phyloP scores from a whole-genome alignment of 2,329 filamentous ascomycete genomes.

The Fusarium veterinarium region DNA sequence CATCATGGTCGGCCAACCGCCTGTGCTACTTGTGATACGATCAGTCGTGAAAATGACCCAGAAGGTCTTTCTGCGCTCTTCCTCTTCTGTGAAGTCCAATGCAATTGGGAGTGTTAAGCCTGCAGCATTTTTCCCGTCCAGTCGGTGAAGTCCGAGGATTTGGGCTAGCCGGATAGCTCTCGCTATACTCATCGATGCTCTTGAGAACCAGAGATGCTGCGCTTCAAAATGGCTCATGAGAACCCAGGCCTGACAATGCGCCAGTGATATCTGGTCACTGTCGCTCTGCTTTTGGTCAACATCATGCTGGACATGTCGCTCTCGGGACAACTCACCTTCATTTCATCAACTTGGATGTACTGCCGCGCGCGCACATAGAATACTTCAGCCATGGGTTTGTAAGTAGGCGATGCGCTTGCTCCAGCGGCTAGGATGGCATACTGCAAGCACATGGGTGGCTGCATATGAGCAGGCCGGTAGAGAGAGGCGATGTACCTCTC shows the following conservation, averaged over 20 bases:
- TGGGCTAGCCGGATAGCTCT: slow-evolving; percentile 74
- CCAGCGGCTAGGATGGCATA: slow-evolving; percentile 86
- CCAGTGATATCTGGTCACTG: slow-evolving; percentile 56
- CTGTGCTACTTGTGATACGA: slow-evolving; percentile 84
- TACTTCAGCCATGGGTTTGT: slow-evolving; percentile 73
- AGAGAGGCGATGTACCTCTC: slow-evolving; percentile 77
- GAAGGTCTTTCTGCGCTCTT: slow-evolving; percentile 80
- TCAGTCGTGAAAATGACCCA: slow-evolving; percentile 85
- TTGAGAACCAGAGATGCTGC: slow-evolving; percentile 81
- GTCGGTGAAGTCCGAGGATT: slow-evolving; percentile 83
- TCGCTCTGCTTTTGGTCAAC: slow-evolving; percentile 55
- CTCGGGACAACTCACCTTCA: slow-evolving; percentile 63
- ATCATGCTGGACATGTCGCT: slow-evolving; percentile 60
- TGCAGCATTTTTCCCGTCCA: slow-evolving; percentile 29
- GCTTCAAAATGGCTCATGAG: slow-evolving; percentile 81
- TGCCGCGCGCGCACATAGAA: slow-evolving; percentile 85
- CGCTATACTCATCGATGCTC: slow-evolving; percentile 83
- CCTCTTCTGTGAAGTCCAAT: slow-evolving; percentile 77
- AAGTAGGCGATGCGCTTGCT: slow-evolving; percentile 75
- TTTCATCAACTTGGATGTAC: slow-evolving; percentile 83
- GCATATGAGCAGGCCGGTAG: slow-evolving; percentile 74
- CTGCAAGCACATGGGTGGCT: slow-evolving; percentile 81
- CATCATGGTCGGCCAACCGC: slow-evolving; percentile 85
- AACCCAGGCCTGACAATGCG: slow-evolving; percentile 79
- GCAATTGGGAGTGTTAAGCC: slow-evolving; percentile 62